Base-by-base conservation (phyloP, 1,284 basidiomycete genomes). In the Papiliotrema fonsecae region DNA sequence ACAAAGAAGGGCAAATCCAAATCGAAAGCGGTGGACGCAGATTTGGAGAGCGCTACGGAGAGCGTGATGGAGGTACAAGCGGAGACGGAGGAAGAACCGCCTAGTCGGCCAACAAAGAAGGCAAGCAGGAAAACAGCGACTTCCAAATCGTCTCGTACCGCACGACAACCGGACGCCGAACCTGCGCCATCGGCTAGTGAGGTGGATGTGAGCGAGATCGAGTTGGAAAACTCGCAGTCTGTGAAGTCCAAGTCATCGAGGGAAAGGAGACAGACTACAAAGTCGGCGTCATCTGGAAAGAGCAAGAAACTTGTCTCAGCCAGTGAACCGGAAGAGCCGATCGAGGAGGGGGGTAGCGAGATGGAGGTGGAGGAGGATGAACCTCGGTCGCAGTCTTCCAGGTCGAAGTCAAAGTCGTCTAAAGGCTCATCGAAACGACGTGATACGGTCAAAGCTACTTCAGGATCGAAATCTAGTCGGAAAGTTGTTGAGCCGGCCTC, bases 181-280 rank as follows among this genome's bases (percentile, higher is more conserved):
- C 24, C 38, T 9, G 24, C 38, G 38, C 16, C 21, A 14, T 22
- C 31, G 31, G 31, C 38, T 13, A 40, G 38, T 22, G 41, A 41
- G 18, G 25, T 42, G 41, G 25, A 42, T n/a, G 35, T 14, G 5
- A 35, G 34, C 37, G 37, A 39, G 37, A 39, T 22, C n/a, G 37
- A 38, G 34, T 11, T 13, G 4, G 40, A 42, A 26, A 26, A 27
- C 3, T 10, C n/a, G 13, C 14, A 27, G 10, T 11, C 18, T 5
- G n/a, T 4, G 9, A 26, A 53, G 1, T 38, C 19, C 27, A 61
- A 39, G 19, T 35, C 40, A 0, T 57, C 52, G 10, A 22, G 30
- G 32, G 61, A 51, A 36, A 57, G 57, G 41, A 22, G 37, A 16
- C 4, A 21, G 37, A 14, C 6, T 9, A 7, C 36, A 39, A 13